phyloP scores from a whole-genome alignment of 352 stramenopile species.

The Pythium brachiatum region DNA sequence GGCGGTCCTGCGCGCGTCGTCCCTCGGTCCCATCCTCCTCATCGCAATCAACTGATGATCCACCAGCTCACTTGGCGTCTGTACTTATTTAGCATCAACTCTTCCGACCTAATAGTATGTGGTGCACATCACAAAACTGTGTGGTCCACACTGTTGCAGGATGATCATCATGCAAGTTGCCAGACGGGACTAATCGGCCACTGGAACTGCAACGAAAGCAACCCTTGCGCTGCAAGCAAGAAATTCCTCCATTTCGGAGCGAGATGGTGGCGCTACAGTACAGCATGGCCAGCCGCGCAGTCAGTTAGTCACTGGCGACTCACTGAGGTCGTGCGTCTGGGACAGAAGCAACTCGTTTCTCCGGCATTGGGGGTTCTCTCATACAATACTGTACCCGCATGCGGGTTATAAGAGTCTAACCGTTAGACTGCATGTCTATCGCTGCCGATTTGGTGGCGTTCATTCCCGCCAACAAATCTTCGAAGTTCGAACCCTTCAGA shows the following conservation, averaged over 20 bases:
- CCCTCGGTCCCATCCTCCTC: not conserved
- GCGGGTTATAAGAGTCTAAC: no score
- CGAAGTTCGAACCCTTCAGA: not conserved
- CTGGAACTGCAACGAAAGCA: not conserved
- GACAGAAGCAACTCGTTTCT: no score
- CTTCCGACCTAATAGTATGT: no score
- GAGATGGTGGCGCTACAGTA: not conserved
- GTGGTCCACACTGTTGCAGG: not conserved
- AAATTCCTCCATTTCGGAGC: not conserved
- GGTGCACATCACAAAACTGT: no score
- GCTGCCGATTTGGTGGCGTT: not conserved
- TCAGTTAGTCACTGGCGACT: not conserved
- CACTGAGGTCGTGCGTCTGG: no score
- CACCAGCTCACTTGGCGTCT: not conserved
- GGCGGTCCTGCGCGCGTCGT: not conserved
- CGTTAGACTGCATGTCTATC: not conserved
- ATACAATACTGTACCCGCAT: no score
- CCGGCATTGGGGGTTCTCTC: no score
- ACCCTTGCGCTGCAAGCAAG: not conserved
- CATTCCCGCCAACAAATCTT: slow-evolving; percentile 2
- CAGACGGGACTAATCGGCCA: not conserved
- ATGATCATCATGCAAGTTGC: not conserved
- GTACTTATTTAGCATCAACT: not conserved
- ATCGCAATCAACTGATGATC: not conserved
- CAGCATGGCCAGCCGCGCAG: not conserved